Conservation (phyloP, 805 yeast genomes). For the Yamadazyma laniorum region DNA sequence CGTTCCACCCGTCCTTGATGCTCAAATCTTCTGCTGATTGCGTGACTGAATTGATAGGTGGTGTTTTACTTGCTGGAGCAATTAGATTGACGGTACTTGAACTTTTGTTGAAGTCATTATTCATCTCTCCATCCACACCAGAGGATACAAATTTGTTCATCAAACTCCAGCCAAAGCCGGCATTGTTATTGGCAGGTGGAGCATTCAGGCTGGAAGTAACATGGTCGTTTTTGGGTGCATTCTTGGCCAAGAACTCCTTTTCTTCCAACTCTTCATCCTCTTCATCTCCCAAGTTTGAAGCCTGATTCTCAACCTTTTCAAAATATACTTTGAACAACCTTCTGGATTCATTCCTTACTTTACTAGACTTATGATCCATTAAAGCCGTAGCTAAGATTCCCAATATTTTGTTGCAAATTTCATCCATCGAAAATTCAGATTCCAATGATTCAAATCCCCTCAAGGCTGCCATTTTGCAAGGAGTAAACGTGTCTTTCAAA, state of each 20-base stretch:
- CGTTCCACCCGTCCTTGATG: conserved; percentile 22
- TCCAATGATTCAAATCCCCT: conserved; percentile 66
- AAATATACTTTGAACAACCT: conserved; percentile 60
- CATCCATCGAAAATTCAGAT: conserved; percentile 66
- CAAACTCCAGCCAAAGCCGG: conserved; percentile 36
- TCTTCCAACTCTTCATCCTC: conserved; percentile 42
- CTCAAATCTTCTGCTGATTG: conserved; percentile 2
- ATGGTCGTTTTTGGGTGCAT: conserved; percentile 17
- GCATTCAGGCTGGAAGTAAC: neutral
- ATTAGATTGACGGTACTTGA: conserved; percentile 11
- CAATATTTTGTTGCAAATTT: conserved; percentile 74
- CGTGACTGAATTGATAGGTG: neutral
- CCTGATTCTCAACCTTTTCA: conserved; percentile 37
- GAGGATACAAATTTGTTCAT: conserved; percentile 33
- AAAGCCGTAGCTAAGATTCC: conserved; percentile 84
- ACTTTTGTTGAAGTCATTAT: conserved; percentile 31
- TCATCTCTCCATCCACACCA: conserved; percentile 30
- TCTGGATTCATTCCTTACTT: conserved; percentile 73
- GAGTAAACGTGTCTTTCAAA: conserved; percentile 72
- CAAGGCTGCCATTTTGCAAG: conserved; percentile 73
- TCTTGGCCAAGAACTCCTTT: conserved; percentile 32
- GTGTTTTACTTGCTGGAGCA: neutral
- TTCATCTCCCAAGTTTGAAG: conserved; percentile 29
- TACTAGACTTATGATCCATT: conserved; percentile 63
- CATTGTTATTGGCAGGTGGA: conserved; percentile 7